Evolutionary conservation across 208 protist genomes (phyloP), one percentile per base, ranked within the genome.

Genomic region (Leptomonas pyrrhocoris): DNA sequence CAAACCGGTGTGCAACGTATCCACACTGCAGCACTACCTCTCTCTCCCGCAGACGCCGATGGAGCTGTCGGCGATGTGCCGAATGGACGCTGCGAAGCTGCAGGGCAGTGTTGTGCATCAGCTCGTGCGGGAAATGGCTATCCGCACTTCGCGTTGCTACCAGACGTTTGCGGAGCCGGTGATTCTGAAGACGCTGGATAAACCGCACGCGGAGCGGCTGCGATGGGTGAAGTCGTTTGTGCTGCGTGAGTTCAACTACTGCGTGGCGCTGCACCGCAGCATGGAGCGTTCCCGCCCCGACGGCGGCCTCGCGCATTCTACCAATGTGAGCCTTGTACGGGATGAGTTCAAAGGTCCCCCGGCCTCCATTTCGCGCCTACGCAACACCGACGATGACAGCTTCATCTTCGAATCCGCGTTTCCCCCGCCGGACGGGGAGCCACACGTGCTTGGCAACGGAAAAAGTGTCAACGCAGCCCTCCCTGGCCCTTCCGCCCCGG

Each of bases 211-310:
- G 25, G 75, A 78, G 25, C 83, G 80, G 13, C 72, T 95, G 38
- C 57, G 74, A 46, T 86, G 81, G 78, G 70, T 85, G 31, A 76
- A 83, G 42, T 65, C 66, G 28, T 81, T 85, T 21, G 87, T 84
- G 43, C 71, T 84, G 54, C 81, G 83, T 12, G 91, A 96, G 74
- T 96, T 96, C 62, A 81, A 91, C 50, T 86, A 85, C 53, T 94
- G 80, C 60, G 77, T 89, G 6, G 81, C 61, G 19, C 65, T 92
- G 38, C 77, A 84, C 56, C 73, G 86, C 8, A 55, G 71, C 25
- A 61, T 81, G 18, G 74, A 74, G 27, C 50, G 43, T 19, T 79
- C 66, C 30, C 53, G 58, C 34, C 28, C 63, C 11, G 42, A 81
- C n/a, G 57, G 73, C 55, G 28, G 31, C 23, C 73, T 77, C 6